phyloP scores from a whole-genome alignment of 2,329 filamentous ascomycete species.

The Didymella exigua region DNA sequence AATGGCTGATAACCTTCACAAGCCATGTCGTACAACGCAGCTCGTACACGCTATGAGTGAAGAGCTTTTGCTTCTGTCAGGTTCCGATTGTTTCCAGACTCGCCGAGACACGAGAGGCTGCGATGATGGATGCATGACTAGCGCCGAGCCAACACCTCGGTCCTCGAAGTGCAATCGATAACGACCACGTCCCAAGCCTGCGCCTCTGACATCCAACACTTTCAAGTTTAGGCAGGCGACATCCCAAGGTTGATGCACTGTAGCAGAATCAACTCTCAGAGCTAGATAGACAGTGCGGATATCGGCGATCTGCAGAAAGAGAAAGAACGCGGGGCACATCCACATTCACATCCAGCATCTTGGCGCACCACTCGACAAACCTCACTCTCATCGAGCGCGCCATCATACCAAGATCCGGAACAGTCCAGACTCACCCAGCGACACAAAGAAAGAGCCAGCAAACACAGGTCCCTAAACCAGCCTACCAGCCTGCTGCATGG shows the following conservation, averaged over 20 bases:
- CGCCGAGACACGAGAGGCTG: too few species aligned
- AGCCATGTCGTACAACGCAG: too few species aligned
- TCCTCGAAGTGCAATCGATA: conserved; percentile 1
- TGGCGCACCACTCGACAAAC: not conserved
- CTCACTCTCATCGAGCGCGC: not conserved
- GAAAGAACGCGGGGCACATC: conserved; percentile 9
- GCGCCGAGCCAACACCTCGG: conserved; percentile 10
- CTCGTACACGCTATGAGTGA: too few species aligned
- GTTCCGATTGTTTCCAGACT: too few species aligned
- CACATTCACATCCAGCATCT: not conserved
- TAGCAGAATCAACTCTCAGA: not conserved
- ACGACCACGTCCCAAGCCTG: not conserved
- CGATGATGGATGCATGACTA: conserved; percentile 6
- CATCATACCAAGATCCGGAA: not conserved
- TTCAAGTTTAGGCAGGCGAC: too few species aligned
- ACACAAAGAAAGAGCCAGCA: not conserved
- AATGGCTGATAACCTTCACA: too few species aligned
- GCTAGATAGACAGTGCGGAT: not conserved
- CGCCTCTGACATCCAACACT: not conserved
- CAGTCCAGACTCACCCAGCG: not conserved
- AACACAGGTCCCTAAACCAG: not conserved
- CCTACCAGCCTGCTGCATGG: not conserved
- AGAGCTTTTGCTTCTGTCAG: too few species aligned
- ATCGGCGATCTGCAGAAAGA: not conserved
- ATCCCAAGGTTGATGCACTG: not conserved